These are phyloP conservation scores for Serendipita sp. DNA, from an alignment of 1,284 basidiomycete genomes.

Conservation along the genomic window DNA sequence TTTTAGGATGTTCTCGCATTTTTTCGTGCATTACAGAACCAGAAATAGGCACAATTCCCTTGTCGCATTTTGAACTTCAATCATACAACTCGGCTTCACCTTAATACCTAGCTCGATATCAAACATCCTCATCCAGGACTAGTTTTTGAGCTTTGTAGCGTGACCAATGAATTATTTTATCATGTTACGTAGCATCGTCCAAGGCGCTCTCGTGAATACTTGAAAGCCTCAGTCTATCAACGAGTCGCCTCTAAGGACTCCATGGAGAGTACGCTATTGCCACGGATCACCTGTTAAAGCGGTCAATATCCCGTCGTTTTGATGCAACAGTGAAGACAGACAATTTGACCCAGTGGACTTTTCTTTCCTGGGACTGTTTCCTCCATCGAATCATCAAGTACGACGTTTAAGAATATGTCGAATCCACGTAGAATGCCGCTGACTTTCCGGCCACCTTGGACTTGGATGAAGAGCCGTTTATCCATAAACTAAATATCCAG, in stretches of 20 bases:
- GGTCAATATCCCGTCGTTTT: neutral
- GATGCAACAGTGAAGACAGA: slow-evolving; percentile 31
- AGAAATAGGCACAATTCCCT: no score
- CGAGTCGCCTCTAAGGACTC: slow-evolving; percentile 63
- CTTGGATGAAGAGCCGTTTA: slow-evolving; percentile 87
- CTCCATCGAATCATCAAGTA: slow-evolving; percentile 90
- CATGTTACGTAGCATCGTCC: no score
- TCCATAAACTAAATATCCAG: slow-evolving; percentile 78
- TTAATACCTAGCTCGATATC: no score
- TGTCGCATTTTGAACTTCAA: no score
- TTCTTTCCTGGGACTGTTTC: slow-evolving; percentile 84
- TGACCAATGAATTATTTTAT: no score
- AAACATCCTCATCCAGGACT: no score
- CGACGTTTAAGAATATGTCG: slow-evolving; percentile 97
- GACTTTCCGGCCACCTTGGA: slow-evolving; percentile 93
- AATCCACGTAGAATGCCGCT: slow-evolving; percentile 93
- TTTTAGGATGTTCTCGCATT: no score
- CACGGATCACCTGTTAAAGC: slow-evolving; percentile 67
- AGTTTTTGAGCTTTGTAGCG: no score
- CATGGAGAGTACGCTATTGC: slow-evolving; percentile 88
- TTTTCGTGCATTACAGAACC: no score
- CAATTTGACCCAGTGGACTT: slow-evolving; percentile 78
- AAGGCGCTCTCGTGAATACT: no score
- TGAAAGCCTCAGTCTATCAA: slow-evolving; percentile 15
- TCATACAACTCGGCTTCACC: no score